Evolutionary conservation across 805 yeast genomes (phyloP).

Genomic region (Candida fluviatilis): DNA sequence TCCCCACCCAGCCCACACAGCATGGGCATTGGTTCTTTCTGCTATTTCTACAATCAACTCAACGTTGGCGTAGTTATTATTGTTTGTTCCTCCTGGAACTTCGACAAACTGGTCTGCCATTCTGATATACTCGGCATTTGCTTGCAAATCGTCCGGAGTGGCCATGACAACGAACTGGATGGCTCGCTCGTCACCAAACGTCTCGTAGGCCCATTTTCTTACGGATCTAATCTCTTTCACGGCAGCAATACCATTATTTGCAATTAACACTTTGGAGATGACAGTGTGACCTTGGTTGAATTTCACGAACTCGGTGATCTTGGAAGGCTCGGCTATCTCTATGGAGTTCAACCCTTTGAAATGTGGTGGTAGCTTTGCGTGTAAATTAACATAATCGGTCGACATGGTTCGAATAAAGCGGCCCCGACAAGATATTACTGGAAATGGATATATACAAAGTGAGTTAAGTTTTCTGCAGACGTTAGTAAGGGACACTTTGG

Average conservation of each 20-base stretch:
- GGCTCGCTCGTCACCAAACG: slow-evolving; percentile 94
- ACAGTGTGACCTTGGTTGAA: slow-evolving; percentile 93
- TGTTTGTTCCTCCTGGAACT: slow-evolving; percentile 99
- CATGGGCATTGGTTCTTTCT: slow-evolving; percentile 93
- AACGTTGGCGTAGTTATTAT: slow-evolving; percentile 97
- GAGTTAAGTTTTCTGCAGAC: background rate
- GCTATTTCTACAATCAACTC: slow-evolving; percentile 96
- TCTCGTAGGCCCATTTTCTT: slow-evolving; percentile 98
- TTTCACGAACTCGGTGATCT: slow-evolving; percentile 78
- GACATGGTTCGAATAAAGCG: slow-evolving; percentile 4
- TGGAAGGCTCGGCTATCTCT: slow-evolving; percentile 70
- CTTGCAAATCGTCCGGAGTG: slow-evolving; percentile 97
- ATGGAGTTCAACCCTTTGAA: slow-evolving; percentile 81
- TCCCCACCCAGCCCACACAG: slow-evolving; percentile 99
- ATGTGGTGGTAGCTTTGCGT: slow-evolving; percentile 54
- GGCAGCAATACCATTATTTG: slow-evolving; percentile 99
- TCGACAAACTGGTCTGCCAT: slow-evolving; percentile 99
- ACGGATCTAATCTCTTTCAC: slow-evolving; percentile 97
- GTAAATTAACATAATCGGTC: slow-evolving; percentile 22
- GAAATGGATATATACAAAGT: background rate
- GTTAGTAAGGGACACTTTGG: background rate
- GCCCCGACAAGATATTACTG: background rate
- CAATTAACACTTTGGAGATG: slow-evolving; percentile 81
- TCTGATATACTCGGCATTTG: slow-evolving; percentile 95
- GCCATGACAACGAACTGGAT: slow-evolving; percentile 98